phyloP scores from a whole-genome alignment of 1,139 yeast genomes.

The Meyerozyma elateridarum region DNA sequence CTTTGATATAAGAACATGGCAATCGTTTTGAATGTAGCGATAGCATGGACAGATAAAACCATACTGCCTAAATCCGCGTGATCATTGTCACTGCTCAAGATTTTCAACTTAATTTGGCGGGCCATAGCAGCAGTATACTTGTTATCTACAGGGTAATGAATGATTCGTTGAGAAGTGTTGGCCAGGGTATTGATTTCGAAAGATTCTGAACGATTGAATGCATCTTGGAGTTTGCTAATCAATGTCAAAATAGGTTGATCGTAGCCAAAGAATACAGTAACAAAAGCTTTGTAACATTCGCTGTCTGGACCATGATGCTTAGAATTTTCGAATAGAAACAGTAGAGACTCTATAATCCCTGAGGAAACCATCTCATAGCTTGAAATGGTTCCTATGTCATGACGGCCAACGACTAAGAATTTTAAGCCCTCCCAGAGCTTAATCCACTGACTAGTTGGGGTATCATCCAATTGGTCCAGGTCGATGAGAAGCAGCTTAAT shows the following conservation, averaged over 20 bases:
- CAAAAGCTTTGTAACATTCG: slow-evolving; percentile 42
- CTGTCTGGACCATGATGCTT: slow-evolving; percentile 20
- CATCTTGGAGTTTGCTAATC: slow-evolving; percentile 63
- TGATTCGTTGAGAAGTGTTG: slow-evolving; percentile 13
- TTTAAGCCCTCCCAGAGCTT: slow-evolving; percentile 44
- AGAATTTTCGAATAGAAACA: slow-evolving; percentile 30
- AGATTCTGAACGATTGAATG: slow-evolving; percentile 69
- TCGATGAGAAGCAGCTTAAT: slow-evolving; percentile 15
- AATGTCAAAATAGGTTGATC: slow-evolving; percentile 35
- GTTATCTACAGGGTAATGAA: slow-evolving; percentile 10
- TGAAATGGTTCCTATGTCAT: slow-evolving; percentile 35
- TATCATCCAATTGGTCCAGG: slow-evolving; percentile 8
- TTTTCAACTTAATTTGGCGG: slow-evolving; percentile 60
- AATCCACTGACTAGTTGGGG: slow-evolving; percentile 37
- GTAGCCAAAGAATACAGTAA: slow-evolving; percentile 40
- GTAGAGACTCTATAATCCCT: slow-evolving; percentile 52
- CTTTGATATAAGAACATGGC: slow-evolving; percentile 53
- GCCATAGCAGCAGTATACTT: slow-evolving; percentile 57
- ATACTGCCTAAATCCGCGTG: slow-evolving; percentile 32
- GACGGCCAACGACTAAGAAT: slow-evolving; percentile 20
- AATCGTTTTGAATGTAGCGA: slow-evolving; percentile 76
- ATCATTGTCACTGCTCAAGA: slow-evolving; percentile 28
- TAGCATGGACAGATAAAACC: slow-evolving; percentile 76
- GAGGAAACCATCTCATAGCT: slow-evolving; percentile 75
- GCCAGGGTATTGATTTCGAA: slow-evolving; percentile 69